Evolutionary conservation across 768 basidiomycete species (phyloP), one percentile per base, ranked within the genome.

Genomic region (Podaxis sp.): DNA sequence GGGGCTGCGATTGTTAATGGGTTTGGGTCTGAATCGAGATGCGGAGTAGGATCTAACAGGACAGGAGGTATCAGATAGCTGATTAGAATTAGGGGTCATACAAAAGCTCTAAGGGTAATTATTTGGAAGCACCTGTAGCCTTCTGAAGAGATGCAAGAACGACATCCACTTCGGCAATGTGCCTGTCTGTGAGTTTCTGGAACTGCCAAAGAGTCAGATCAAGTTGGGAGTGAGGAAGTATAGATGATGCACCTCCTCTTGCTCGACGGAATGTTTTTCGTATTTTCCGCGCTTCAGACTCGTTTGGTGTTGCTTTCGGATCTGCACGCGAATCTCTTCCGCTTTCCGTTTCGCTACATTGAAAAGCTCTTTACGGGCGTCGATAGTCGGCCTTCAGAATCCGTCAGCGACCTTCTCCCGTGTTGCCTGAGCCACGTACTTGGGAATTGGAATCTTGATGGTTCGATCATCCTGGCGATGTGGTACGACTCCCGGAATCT

Each of bases 381-480:
- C 91, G 4, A 92, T 82, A 0, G 92, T 94, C 0, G 90, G 89
- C 64, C 91, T 94, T 52, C 5, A 51, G 18, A 50, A 55, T 36
- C 37, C 13, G 46, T 40, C 7, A 44, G 42, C 4, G n/a, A 44
- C 14, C 18, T 7, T 44, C 18, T 0, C 9, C 42, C 18, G 50
- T 21, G 21, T 36, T 13, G 13, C 25, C 13, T 37, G n/a, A 48
- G 25, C 14, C 40, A 66, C 78, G 13, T 63, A 92, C 91, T 86
- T 92, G 46, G 92, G 89, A 70, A 93, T 85, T 0, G 91, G 88
- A 61, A 94, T 83, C 63, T 82, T 89, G 64, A 94, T 80, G 1
- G 92, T 93, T 46, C 86, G 82, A 32, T 68, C 74, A 66, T 94
- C 91, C 44, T 82, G 73, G 59, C 79, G 79, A 64, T 93, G 92